Evolutionary conservation across 2,329 filamentous ascomycete genomes (phyloP), one percentile per base, ranked within the genome.

Genomic region (Fusarium sp.): DNA sequence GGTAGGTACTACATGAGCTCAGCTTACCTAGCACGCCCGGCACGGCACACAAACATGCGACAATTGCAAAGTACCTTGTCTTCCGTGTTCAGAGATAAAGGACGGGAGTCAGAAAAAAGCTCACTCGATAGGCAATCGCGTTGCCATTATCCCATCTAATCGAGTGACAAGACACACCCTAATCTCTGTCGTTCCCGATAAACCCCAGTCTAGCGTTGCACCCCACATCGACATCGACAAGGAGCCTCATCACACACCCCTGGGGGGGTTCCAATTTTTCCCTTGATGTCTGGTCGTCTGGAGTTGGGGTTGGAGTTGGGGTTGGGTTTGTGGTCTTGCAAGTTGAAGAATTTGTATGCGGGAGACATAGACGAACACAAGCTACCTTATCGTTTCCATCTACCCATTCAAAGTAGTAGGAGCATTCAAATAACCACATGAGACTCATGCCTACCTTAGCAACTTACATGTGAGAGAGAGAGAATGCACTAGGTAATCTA

Each of bases 71-170:
- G 67, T 70, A 64, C 63, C 60, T 44, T 39, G 44, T 54, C 58
- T 52, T 31, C 69, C 51, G 58, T 55, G 57, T 52, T 56, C 51
- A 72, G 54, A 60, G 65, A 70, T 61, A 60, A 48, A 45, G 44
- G 46, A 38, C 49, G 31, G 42, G 33, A 55, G 46, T 23, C 67
- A 56, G 58, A 63, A 69, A 72, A 64, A 59, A 41, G 39, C 57
- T 70, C 69, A 70, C 57, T 73, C 65, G 64, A 72, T 72, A 69
- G 60, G 68, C 61, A 70, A 61, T 62, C 65, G 69, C 59, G 45
- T 60, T 72, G 60, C 46, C 60, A 73, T 73, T 73, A 73, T 73
- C 71, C 66, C 71, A 73, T 73, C 71, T 71, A 73, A 73, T 73
- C 64, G 70, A 69, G 70, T 72, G 70, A 63, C 70, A 65, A 62